Percentiles rank a stretch among this genome's conserved stretches.
phyloP scores from a whole-genome alignment of 179 eudicot species.

The Amaranthus tricolor region DNA sequence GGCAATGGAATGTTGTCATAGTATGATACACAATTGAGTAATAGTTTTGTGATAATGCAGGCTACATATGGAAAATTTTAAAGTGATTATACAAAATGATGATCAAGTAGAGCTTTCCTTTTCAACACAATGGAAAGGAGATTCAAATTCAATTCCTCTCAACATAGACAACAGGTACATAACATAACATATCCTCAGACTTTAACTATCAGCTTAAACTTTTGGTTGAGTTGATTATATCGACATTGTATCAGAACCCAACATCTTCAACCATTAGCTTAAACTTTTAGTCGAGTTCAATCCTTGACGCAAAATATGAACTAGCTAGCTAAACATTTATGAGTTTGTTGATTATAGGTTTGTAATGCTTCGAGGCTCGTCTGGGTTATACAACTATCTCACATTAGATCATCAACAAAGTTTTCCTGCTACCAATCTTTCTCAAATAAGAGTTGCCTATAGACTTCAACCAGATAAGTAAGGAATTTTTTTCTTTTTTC shows the following conservation, averaged over 20 bases:
- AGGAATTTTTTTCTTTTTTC: neutral
- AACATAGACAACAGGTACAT: conserved; percentile 26
- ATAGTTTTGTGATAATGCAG: conserved; percentile 8
- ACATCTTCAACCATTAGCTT: too few relatives aligned
- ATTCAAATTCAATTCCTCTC: conserved; percentile 10
- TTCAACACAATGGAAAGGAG: conserved; percentile 18
- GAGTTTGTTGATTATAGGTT: conserved; percentile 14
- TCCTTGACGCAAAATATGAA: neutral
- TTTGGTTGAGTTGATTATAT: neutral
- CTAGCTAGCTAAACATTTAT: neutral
- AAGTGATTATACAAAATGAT: conserved; percentile 21
- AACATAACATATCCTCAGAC: neutral
- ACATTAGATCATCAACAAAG: conserved; percentile 17
- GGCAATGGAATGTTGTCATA: too few relatives aligned
- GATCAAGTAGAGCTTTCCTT: conserved; percentile 29
- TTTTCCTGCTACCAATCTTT: conserved; percentile 22
- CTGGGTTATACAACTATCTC: conserved; percentile 25
- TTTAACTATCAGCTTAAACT: too few relatives aligned
- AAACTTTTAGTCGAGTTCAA: neutral
- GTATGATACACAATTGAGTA: neutral
- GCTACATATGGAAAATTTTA: conserved; percentile 22
- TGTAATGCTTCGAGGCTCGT: conserved; percentile 31
- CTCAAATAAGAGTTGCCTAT: conserved; percentile 27
- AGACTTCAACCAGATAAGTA: conserved; percentile 30
- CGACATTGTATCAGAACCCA: neutral